Percentiles rank a stretch among this genome's conserved stretches.
Conservation (phyloP, 768 basidiomycete species). For the Pisolithus marmoratus region DNA sequence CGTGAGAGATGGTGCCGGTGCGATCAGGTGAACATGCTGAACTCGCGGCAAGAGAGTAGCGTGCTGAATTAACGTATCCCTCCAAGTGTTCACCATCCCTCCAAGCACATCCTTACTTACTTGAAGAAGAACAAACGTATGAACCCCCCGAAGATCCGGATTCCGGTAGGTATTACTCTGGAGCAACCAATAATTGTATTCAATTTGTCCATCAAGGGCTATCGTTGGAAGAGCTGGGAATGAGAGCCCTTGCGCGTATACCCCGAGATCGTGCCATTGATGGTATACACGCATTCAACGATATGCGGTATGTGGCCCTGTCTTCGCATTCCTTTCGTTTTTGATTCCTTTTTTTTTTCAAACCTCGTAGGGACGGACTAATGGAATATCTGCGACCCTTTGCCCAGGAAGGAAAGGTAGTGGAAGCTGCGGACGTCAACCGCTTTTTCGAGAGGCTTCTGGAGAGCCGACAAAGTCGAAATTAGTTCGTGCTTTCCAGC, state of each 20-base stretch:
- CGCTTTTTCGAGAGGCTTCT: constrained; percentile 56
- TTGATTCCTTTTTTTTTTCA: neutral
- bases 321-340: neutral
- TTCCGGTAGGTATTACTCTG: constrained; percentile 42
- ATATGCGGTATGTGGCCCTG: constrained; percentile 56
- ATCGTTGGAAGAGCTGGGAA: constrained; percentile 77
- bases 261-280: constrained; percentile 81
- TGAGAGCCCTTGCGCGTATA: constrained; percentile 66
- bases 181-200: neutral
- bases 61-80: constrained; percentile 1
- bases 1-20: constrained; percentile 80
- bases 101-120: constrained; percentile 49
- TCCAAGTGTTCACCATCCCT: constrained; percentile 56
- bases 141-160: constrained; percentile 86
- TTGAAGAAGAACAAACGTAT: constrained; percentile 78
- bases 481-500: neutral
- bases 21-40: constrained; percentile 37
- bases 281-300: constrained; percentile 78
- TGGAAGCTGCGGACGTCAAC: constrained; percentile 65
- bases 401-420: constrained; percentile 69
- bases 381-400: constrained; percentile 71
- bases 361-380: constrained; percentile 53
- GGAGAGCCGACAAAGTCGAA: constrained; percentile 20
- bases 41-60: neutral
- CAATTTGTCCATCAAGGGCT: constrained; percentile 39